phyloP scores from a whole-genome alignment of 495 filamentous ascomycete species.

The Penicillium paxilli region DNA sequence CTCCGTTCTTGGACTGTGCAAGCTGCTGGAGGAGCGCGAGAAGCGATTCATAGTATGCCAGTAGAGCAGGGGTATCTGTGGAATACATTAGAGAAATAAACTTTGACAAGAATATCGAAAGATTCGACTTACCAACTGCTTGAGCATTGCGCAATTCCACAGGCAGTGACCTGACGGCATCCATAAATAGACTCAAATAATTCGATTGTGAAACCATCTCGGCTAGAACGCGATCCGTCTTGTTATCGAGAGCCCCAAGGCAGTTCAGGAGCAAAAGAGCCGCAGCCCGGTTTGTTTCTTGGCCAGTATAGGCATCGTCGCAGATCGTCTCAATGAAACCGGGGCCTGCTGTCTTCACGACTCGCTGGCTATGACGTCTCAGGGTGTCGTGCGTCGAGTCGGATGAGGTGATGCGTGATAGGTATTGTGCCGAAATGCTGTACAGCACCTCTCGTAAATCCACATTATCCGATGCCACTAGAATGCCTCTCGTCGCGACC shows the following conservation, averaged over 20 bases:
- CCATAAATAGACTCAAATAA: conserved; percentile 85
- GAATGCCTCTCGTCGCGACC: conserved; percentile 71
- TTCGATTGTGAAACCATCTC: conserved; percentile 81
- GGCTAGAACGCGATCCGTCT: conserved; percentile 68
- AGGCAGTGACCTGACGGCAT: conserved; percentile 72
- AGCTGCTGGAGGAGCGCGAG: conserved; percentile 83
- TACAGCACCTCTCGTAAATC: conserved; percentile 80
- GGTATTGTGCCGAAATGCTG: conserved; percentile 81
- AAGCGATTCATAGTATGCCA: conserved; percentile 71
- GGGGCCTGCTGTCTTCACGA: conserved; percentile 74
- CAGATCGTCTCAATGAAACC: conserved; percentile 81
- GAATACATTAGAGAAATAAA: conserved; percentile 17
- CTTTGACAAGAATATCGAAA: neutral
- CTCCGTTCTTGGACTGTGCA: conserved; percentile 75
- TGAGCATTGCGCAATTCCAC: conserved; percentile 58
- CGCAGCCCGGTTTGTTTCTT: conserved; percentile 76
- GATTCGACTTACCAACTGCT: conserved; percentile 46
- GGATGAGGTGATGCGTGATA: conserved; percentile 65
- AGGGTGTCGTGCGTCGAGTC: conserved; percentile 34
- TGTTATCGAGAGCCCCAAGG: conserved; percentile 63
- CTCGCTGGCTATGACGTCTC: conserved; percentile 65
- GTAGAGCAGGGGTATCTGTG: conserved; percentile 52
- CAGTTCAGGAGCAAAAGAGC: conserved; percentile 76
- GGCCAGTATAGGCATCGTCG: conserved; percentile 88
- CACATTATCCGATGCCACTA: conserved; percentile 65